These are phyloP conservation scores for Madurella mycetomatis DNA, from an alignment of 2,329 filamentous ascomycete genomes.

Conservation along the genomic window DNA sequence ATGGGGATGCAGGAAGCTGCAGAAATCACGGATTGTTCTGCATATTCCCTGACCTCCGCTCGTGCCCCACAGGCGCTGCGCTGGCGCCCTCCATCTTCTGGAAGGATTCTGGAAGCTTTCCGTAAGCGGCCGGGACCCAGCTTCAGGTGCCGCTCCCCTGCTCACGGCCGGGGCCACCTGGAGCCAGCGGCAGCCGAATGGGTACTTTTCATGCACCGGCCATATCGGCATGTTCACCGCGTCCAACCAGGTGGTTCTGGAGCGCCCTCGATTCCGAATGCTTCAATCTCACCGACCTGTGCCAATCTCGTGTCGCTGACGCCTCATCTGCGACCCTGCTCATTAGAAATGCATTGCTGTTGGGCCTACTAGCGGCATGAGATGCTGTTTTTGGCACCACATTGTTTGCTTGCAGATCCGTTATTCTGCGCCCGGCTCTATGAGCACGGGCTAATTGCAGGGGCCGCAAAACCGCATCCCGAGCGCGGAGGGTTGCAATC, in stretches of 20 bases:
- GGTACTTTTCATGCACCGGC: conserved; percentile 14
- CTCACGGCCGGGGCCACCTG: not conserved
- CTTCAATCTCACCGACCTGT: conserved; percentile 8
- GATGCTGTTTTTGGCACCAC: not conserved
- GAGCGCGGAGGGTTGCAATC: conserved; percentile 15
- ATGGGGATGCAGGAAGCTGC: conserved; percentile 8
- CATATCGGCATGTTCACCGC: conserved; percentile 17
- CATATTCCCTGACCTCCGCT: not conserved
- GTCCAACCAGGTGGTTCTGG: conserved; percentile 6
- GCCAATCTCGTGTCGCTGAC: conserved; percentile 14
- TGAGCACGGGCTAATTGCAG: conserved; percentile 12
- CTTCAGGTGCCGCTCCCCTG: conserved; percentile 19
- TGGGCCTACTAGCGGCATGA: conserved; percentile 3
- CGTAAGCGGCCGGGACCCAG: conserved; percentile 9
- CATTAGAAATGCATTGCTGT: not conserved
- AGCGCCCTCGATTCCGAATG: not conserved
- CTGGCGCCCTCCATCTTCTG: conserved; percentile 19
- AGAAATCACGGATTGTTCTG: conserved; percentile 15
- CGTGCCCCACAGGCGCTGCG: not conserved
- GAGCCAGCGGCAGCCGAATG: conserved; percentile 1
- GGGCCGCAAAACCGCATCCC: conserved; percentile 6
- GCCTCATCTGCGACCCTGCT: not conserved
- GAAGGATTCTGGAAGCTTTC: conserved; percentile 25
- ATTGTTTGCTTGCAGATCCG: too few species aligned
- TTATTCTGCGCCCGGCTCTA: too few species aligned